Percentiles rank a stretch among this genome's conserved stretches.
These are phyloP conservation scores for Decorospora gaudefroyi DNA, from an alignment of 2,329 filamentous ascomycete species.

Conservation along the genomic window DNA sequence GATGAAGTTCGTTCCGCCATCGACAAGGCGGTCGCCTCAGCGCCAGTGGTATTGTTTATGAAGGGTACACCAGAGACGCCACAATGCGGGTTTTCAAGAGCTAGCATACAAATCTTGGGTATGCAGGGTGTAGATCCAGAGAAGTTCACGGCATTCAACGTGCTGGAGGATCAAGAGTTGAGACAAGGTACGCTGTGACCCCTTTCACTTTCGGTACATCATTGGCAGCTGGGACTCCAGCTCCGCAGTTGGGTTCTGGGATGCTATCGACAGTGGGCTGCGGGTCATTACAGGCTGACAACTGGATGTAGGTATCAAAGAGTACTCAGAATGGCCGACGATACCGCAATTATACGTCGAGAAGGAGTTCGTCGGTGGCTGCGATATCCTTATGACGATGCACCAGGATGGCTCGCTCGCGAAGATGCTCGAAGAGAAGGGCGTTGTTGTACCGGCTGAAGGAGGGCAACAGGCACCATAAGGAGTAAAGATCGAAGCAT, in stretches of 20 bases:
- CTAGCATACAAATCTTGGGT: slow-evolving; percentile 91
- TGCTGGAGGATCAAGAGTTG: slow-evolving; percentile 87
- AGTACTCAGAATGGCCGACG: slow-evolving; percentile 98
- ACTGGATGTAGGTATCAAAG: slow-evolving; percentile 77
- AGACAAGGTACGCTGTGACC: slow-evolving; percentile 64
- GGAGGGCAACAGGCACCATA: slow-evolving; percentile 31
- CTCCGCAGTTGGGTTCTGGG: background rate
- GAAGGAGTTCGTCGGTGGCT: slow-evolving; percentile 96
- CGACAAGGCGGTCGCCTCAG: slow-evolving; percentile 83
- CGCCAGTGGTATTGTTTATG: slow-evolving; percentile 98
- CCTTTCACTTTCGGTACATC: background rate
- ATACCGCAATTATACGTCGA: slow-evolving; percentile 96
- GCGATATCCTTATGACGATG: slow-evolving; percentile 96
- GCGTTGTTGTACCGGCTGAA: slow-evolving; percentile 68
- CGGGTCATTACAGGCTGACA: slow-evolving; percentile 16
- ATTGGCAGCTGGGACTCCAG: background rate
- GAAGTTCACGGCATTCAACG: slow-evolving; percentile 98
- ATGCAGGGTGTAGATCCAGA: slow-evolving; percentile 91
- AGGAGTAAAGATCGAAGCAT: background rate
- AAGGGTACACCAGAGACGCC: slow-evolving; percentile 96
- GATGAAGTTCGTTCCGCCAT: slow-evolving; percentile 80
- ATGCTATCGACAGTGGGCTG: background rate
- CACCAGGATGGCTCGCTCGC: slow-evolving; percentile 93
- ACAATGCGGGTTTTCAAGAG: slow-evolving; percentile 95
- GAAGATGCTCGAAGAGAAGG: slow-evolving; percentile 89